Percentiles rank a stretch among this genome's conserved stretches.
These are phyloP conservation scores for Fusarium sororula DNA, from an alignment of 2,329 filamentous ascomycete species.

Conservation along the genomic window DNA sequence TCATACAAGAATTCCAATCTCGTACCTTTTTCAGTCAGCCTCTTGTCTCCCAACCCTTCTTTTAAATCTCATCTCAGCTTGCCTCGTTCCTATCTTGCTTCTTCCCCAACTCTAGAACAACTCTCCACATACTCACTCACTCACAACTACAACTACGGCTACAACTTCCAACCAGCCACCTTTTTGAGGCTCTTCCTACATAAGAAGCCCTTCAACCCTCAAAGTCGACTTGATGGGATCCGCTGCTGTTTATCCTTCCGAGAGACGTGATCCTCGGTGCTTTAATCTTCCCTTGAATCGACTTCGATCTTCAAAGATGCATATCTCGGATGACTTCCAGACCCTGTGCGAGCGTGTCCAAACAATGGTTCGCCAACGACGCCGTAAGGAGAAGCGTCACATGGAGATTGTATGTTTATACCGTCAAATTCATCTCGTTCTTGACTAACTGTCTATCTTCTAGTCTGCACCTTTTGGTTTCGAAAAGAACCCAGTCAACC, in stretches of 20 bases:
- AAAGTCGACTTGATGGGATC: slow-evolving; percentile 23
- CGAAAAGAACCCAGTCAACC: slow-evolving; percentile 60
- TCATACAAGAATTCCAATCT: slow-evolving; percentile 10
- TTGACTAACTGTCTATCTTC: slow-evolving; percentile 37
- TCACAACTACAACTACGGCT: neutral
- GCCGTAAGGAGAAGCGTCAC: slow-evolving; percentile 53
- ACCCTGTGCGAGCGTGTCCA: slow-evolving; percentile 57
- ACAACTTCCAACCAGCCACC: neutral
- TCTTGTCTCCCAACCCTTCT: slow-evolving; percentile 11
- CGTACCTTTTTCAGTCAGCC: slow-evolving; percentile 8
- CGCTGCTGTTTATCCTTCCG: slow-evolving; percentile 3
- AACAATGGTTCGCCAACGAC: slow-evolving; percentile 51
- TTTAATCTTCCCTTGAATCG: slow-evolving; percentile 22
- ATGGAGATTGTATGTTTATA: slow-evolving; percentile 57
- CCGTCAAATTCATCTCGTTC: neutral
- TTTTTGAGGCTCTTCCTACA: neutral
- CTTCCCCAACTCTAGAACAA: slow-evolving; percentile 10
- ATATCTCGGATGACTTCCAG: slow-evolving; percentile 54
- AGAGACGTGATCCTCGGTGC: slow-evolving; percentile 34
- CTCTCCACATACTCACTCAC: neutral
- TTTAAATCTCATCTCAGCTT: slow-evolving; percentile 3
- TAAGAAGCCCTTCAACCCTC: neutral
- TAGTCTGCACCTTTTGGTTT: slow-evolving; percentile 69
- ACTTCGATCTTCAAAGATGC: slow-evolving; percentile 40
- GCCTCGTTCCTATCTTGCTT: slow-evolving; percentile 9